Evolutionary conservation across 2,329 filamentous ascomycete species (phyloP).

Genomic region (Phaeosphaeria sp.): DNA sequence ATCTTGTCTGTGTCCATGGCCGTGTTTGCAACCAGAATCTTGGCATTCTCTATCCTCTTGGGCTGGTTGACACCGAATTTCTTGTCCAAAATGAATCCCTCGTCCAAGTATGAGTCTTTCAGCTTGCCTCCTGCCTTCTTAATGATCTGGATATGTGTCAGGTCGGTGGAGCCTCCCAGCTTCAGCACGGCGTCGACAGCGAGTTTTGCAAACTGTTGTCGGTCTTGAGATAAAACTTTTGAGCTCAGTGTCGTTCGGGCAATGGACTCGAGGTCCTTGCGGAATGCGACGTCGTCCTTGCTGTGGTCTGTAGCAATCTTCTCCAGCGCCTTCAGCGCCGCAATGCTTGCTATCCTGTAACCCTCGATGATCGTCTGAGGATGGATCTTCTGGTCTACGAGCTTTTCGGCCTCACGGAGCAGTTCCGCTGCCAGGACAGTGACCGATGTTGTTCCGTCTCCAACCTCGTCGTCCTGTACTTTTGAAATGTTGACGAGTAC

Average conservation of each 20-base stretch:
- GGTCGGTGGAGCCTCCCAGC: slow-evolving; percentile 86
- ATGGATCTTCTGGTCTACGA: slow-evolving; percentile 98
- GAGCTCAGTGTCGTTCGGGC: slow-evolving; percentile 95
- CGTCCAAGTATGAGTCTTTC: slow-evolving; percentile 95
- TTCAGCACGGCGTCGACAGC: slow-evolving; percentile 91
- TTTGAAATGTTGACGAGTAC: slow-evolving; percentile 99
- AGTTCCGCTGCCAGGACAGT: slow-evolving; percentile 94
- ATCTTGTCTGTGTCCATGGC: slow-evolving; percentile 99
- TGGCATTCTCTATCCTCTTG: slow-evolving; percentile 95
- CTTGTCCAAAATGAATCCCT: slow-evolving; percentile 98
- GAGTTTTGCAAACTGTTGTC: slow-evolving; percentile 86
- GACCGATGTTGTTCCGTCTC: slow-evolving; percentile 98
- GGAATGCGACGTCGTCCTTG: slow-evolving; percentile 81
- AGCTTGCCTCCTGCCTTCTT: slow-evolving; percentile 99
- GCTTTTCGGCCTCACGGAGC: slow-evolving; percentile 92
- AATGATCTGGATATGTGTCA: slow-evolving; percentile 98
- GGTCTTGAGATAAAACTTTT: slow-evolving; percentile 93
- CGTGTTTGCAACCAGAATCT: slow-evolving; percentile 97
- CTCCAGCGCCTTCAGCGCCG: slow-evolving; percentile 83
- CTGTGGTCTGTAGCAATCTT: slow-evolving; percentile 89
- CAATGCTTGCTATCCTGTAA: slow-evolving; percentile 93
- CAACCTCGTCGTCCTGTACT: slow-evolving; percentile 98
- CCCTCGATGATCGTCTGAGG: slow-evolving; percentile 99
- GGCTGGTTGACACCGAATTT: slow-evolving; percentile 99
- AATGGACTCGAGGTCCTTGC: slow-evolving; percentile 87